These are phyloP conservation scores for Macadamia tetraphylla DNA, from an alignment of 164 flowering plant genomes.

Conservation along the genomic window DNA sequence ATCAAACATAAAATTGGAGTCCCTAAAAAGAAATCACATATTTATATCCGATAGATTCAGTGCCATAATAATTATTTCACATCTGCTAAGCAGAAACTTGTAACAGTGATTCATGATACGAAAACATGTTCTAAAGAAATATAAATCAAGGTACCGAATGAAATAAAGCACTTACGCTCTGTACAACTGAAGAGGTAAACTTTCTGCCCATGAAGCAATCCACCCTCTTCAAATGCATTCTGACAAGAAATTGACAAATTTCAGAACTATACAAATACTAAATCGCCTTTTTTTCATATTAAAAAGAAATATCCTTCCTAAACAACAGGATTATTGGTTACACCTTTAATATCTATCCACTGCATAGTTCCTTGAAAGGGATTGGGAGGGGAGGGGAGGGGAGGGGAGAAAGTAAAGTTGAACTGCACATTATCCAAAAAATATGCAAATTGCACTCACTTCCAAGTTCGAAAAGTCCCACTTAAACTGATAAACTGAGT, in stretches of 20 bases:
- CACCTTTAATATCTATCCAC: neutral
- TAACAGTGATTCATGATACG: neutral
- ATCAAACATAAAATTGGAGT: too few species aligned
- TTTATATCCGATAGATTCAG: neutral
- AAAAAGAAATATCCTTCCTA: too few species aligned
- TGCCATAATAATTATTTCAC: neutral
- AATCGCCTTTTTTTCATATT: neutral
- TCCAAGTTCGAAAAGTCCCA: slow-evolving; percentile 90
- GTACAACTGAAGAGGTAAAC: slow-evolving; percentile 88
- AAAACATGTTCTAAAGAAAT: neutral
- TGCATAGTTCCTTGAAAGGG: neutral
- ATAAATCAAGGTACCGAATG: neutral
- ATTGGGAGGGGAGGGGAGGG: too few species aligned
- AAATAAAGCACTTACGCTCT: slow-evolving; percentile 59
- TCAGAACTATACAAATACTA: neutral
- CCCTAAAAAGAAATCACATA: neutral
- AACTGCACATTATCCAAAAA: neutral
- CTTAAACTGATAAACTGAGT: slow-evolving; percentile 62
- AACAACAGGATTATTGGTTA: neutral
- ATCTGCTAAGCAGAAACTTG: too few species aligned
- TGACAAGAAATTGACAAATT: slow-evolving; percentile 19
- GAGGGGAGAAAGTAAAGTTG: neutral
- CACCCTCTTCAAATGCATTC: slow-evolving; percentile 95
- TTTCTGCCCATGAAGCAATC: slow-evolving; percentile 61
- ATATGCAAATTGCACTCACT: slow-evolving; percentile 38